Base-by-base conservation (phyloP, 1,284 basidiomycete genomes). In the Golubevia pallescens region DNA sequence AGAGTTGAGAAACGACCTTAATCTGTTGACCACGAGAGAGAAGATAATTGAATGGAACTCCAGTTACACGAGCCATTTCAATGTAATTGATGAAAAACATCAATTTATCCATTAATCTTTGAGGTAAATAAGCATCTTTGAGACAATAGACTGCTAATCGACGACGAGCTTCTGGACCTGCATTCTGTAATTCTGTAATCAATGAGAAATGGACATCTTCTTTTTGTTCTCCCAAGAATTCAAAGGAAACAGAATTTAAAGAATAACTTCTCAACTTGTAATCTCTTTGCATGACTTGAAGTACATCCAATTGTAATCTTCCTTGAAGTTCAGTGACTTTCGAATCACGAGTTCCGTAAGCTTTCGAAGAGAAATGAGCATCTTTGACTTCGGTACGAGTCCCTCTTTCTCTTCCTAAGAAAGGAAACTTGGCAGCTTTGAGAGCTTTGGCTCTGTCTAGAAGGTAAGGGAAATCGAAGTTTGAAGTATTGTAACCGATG, bases 1-100 rank as follows among this genome's bases (percentile, higher is more conserved):
- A 85, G 51, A 85, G 77, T 68, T 85, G 82, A 1, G 77, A 78
- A 48, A 85, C 71, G 53, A 85, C 82, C 69, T 85, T 85, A 71
- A 85, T 84, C 70, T 85, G 82, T 67, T 85, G 82, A 32, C 82
- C 82, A 28, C 82, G 77, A 13, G 81, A 80, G 13, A 85, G 75
- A 28, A 85, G 66, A 63, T 85, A 85, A 66, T 84, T 84, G 75
- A 85, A 85, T n/a, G 82, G 82, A 3, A 85, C 82, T 28, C 82
- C 82, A 6, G 82, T 85, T 14, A 85, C 82, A 60, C 82, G 71
- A 23, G 82, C 78, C 82, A 85, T 85, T 67, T 85, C 82, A 32
- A 78, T 78, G 62, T 85, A 85, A 67, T 85, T 85, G 75, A 85
- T 84, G 69, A 85, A 79, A 60, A 81, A 85, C 82, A 85, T 85